Evolutionary conservation across 352 stramenopile genomes (phyloP).

Genomic region (Phytopythium montanum): DNA sequence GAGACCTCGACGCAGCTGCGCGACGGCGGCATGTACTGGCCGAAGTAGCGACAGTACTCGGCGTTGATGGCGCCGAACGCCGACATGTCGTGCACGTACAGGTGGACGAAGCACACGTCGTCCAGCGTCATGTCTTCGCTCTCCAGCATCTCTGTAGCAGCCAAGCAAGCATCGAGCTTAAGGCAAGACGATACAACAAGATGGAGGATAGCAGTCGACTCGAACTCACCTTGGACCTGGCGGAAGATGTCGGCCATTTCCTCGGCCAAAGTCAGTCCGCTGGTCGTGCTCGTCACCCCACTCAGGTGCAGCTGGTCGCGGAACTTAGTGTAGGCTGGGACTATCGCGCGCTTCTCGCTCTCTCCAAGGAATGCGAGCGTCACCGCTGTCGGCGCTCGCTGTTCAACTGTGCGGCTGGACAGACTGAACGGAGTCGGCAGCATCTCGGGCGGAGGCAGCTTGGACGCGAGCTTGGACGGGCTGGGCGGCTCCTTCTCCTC

Average conservation of each 20-base stretch:
- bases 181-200: neutral
- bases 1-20: conserved; percentile 86
- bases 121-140: conserved; percentile 54
- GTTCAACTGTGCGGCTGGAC: neutral
- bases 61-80: conserved; percentile 93
- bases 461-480: conserved; percentile 31
- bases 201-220: neutral
- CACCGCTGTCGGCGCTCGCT: neutral
- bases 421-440: neutral
- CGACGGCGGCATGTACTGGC: conserved; percentile 72
- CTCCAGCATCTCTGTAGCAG: conserved; percentile 15
- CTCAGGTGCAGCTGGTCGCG: conserved; percentile 66
- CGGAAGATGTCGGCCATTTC: conserved; percentile 60
- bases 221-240: conserved; percentile 21
- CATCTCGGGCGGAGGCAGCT: conserved; percentile 16
- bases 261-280: conserved; percentile 42
- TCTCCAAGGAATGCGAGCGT: conserved; percentile 13
- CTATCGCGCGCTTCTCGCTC: conserved; percentile 11
- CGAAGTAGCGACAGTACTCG: conserved; percentile 93
- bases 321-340: conserved; percentile 36
- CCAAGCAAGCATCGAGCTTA: neutral
- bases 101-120: conserved; percentile 95
- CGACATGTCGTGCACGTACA: conserved; percentile 95
- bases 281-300: conserved; percentile 48
- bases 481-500: conserved; percentile 78